These are phyloP conservation scores for Tetrahymena malaccensis DNA, from an alignment of 73 alveolate species.

Conservation along the genomic window DNA sequence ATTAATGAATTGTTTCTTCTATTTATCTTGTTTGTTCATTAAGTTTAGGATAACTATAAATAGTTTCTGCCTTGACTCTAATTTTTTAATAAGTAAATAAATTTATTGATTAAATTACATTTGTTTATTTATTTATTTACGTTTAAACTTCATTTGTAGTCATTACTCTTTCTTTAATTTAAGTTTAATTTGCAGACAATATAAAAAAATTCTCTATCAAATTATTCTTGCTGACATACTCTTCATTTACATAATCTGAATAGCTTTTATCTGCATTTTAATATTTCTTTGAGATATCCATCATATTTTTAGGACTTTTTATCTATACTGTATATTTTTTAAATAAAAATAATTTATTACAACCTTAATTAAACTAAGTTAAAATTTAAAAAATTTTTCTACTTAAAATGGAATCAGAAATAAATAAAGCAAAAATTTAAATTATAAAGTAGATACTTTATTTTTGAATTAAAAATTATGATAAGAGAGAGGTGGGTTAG, in stretches of 20 bases:
- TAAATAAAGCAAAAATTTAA: too few species aligned
- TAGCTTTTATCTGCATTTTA: neutral
- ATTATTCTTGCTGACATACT: neutral
- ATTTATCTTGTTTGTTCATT: neutral
- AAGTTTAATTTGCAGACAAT: neutral
- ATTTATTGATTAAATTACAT: neutral
- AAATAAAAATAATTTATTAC: neutral
- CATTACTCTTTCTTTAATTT: neutral
- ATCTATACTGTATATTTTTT: neutral
- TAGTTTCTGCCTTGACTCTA: neutral
- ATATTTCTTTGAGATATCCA: neutral
- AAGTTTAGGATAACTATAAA: neutral
- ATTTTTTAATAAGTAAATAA: neutral
- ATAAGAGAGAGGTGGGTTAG: too few species aligned
- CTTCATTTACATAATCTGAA: neutral
- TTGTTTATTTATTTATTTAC: neutral
- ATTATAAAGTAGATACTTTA: too few species aligned
- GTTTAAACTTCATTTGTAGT: neutral
- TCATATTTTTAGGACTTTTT: neutral
- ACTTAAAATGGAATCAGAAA: too few species aligned
- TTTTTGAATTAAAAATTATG: too few species aligned
- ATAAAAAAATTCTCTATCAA: neutral
- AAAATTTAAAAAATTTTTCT: too few species aligned
- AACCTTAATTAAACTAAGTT: too few species aligned
- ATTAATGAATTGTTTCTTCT: neutral